These are phyloP conservation scores for Mycothermus thermophilus DNA, from an alignment of 495 filamentous ascomycete species.

Conservation along the genomic window DNA sequence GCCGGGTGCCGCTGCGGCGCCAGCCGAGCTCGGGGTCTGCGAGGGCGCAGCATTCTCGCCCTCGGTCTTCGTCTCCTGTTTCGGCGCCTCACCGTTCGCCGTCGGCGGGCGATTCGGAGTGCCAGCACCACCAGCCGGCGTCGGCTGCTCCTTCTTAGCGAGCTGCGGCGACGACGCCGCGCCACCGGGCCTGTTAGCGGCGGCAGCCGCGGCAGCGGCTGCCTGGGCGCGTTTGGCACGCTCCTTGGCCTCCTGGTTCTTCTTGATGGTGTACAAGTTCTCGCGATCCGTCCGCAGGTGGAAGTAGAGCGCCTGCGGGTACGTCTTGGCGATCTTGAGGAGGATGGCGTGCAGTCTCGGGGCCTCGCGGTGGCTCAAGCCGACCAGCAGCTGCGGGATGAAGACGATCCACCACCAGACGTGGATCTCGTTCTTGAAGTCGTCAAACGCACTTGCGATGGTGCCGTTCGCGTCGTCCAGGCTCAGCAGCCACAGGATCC, in stretches of 20 bases:
- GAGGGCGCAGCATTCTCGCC: slow-evolving; percentile 19
- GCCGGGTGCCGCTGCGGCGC: no score
- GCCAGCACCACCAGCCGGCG: slow-evolving; percentile 13
- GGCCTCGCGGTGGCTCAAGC: slow-evolving; percentile 78
- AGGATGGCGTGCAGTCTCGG: slow-evolving; percentile 70
- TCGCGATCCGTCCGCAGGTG: slow-evolving; percentile 85
- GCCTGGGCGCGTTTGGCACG: slow-evolving; percentile 12
- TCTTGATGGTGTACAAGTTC: slow-evolving; percentile 86
- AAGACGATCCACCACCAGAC: slow-evolving; percentile 99
- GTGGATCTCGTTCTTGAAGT: slow-evolving; percentile 88
- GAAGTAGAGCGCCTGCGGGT: slow-evolving; percentile 92
- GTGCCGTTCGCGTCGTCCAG: slow-evolving; percentile 75
- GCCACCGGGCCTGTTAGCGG: slow-evolving; percentile 20
- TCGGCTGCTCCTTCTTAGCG: slow-evolving; percentile 38
- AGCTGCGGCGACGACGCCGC: slow-evolving; percentile 33
- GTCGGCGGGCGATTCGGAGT: slow-evolving; percentile 29
- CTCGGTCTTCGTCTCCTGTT: slow-evolving; percentile 28
- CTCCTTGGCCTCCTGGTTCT: slow-evolving; percentile 64
- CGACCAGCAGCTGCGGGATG: slow-evolving; percentile 87
- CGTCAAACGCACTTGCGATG: slow-evolving; percentile 70
- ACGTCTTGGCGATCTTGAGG: slow-evolving; percentile 84
- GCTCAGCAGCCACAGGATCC: slow-evolving; percentile 92
- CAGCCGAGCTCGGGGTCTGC: no score
- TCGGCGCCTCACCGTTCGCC: slow-evolving; percentile 31
- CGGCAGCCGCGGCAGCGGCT: not conserved